These are phyloP conservation scores for Clarireedia hainanense DNA, from an alignment of 2,329 filamentous ascomycete genomes.

Conservation along the genomic window DNA sequence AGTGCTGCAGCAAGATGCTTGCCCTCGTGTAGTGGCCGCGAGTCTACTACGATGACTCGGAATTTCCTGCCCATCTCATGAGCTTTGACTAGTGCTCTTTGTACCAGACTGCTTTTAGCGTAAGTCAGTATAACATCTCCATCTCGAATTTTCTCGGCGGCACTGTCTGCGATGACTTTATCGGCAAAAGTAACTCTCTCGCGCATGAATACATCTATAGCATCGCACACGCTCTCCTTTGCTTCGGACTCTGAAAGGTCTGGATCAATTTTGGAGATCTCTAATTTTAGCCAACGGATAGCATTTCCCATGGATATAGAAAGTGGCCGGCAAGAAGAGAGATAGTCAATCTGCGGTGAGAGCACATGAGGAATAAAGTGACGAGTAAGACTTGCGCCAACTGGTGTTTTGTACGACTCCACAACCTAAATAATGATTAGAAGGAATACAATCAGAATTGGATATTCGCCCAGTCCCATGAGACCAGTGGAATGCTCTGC, in stretches of 20 bases:
- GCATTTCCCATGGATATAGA: constrained; percentile 96
- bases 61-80: constrained; percentile 65
- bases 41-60: constrained; percentile 77
- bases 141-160: constrained; percentile 65
- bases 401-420: constrained; percentile 82
- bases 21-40: constrained; percentile 61
- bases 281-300: constrained; percentile 87
- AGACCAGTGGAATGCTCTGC: not conserved
- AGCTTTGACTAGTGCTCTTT: constrained; percentile 71
- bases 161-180: constrained; percentile 72
- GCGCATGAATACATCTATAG: constrained; percentile 83
- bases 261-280: constrained; percentile 84
- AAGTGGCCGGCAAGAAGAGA: constrained; percentile 89
- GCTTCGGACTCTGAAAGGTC: constrained; percentile 74
- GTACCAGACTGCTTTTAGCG: constrained; percentile 77
- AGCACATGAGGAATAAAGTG: constrained; percentile 88
- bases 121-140: constrained; percentile 83
- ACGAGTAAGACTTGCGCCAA: constrained; percentile 74
- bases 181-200: constrained; percentile 86
- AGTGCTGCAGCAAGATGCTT: constrained; percentile 65
- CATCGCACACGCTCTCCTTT: constrained; percentile 68
- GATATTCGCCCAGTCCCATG: not conserved
- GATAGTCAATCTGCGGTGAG: constrained; percentile 90
- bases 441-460: not conserved
- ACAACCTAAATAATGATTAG: constrained; percentile 56